Base-by-base conservation (phyloP, 1,284 basidiomycete genomes). In the Blastosporella zonata region DNA sequence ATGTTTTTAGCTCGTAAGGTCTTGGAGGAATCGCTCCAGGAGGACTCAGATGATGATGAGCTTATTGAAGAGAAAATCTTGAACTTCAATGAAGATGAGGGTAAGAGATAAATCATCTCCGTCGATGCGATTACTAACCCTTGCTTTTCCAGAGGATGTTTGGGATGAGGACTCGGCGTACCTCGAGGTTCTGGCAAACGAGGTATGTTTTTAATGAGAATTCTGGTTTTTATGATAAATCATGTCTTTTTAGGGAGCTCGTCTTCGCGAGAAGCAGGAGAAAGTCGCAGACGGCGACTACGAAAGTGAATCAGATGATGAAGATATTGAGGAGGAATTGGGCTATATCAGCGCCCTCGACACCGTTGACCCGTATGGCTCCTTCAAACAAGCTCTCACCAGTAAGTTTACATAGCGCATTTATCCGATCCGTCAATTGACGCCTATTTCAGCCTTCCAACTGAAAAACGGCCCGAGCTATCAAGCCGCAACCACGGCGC, bases 151-250 rank as follows among this genome's bases (percentile, higher is more conserved):
- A 82, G 84, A 84, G 57, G 88, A 90, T 61, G 87, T 91, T 13
- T 90, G 86, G 84, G 89, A 91, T 59, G 84, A 88, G 52, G 89
- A 91, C 56, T 88, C 87, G 2, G 85, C 83, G 2, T 90, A 90
- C 61, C 72, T 90, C 42, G 89, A 91, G 64, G 74, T 89, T 75
- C 75, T 91, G 34, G 88, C 88, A 7, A 81, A 81, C 58, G 88
- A 91, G 79, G 87, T 86, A 55, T 46, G 71, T 60, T 29, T 33
- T 15, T 29, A 44, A 21, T 49, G 23, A 36, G 9, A 27, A 13
- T 22, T 36, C 15, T 43, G 15, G 22, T 22, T 44, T 23, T n/a
- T 29, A 48, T 39, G 31, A 38, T 27, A 41, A 36, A 38, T 27
- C 47, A 18, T 50, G 41, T 40, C 35, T 46, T 53, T 50, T 2